phyloP scores from a whole-genome alignment of 2,329 filamentous ascomycete genomes.

The Trichoderma koningiopsis region DNA sequence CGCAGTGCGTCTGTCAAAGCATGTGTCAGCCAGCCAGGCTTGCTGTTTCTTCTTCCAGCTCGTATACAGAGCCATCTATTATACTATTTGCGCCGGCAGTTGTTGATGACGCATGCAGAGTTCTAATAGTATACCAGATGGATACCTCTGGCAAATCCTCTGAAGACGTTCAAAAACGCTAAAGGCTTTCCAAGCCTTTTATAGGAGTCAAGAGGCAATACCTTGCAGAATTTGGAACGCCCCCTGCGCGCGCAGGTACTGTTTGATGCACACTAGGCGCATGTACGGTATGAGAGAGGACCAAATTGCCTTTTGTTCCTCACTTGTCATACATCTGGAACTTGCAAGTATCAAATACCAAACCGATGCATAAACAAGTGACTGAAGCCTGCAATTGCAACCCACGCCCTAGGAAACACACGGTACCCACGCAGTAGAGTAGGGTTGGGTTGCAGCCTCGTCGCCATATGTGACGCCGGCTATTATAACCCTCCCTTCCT shows the following conservation, averaged over 20 bases:
- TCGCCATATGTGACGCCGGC: background rate
- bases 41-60: background rate
- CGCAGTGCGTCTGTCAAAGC: constrained; percentile 6
- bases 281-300: background rate
- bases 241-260: background rate
- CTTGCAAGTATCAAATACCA: background rate
- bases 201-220: too few species aligned
- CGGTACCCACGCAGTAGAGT: background rate
- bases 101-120: background rate
- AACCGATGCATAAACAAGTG: background rate
- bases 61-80: background rate
- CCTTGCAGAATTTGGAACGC: too few species aligned
- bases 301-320: background rate
- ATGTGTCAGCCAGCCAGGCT: background rate
- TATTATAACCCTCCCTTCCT: background rate
- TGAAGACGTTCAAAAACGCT: too few species aligned
- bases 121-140: background rate
- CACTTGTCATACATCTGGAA: background rate
- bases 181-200: too few species aligned
- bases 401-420: background rate
- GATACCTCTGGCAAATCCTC: too few species aligned
- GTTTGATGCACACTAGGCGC: background rate
- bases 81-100: background rate
- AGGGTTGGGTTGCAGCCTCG: constrained; percentile 3
- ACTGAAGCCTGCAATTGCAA: background rate